A percentile compares a stretch with the other conserved stretches of the same genome.
Evolutionary conservation across 2,329 filamentous ascomycete genomes (phyloP).

Genomic region (Aureobasidium sp.): DNA sequence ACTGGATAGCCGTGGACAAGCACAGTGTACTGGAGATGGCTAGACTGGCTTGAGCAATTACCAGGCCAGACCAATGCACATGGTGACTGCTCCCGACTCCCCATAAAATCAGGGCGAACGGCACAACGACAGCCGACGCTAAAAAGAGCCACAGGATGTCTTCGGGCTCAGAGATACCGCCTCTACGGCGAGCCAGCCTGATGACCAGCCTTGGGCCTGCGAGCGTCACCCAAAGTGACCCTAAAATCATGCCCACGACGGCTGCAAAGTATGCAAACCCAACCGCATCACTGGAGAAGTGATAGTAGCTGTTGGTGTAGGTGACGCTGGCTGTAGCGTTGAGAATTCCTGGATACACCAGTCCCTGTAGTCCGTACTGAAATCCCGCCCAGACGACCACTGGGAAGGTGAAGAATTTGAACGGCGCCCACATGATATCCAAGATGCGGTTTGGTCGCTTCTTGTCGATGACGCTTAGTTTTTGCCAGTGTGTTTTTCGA

Average conservation of each 20-base stretch:
- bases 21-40: slow-evolving; percentile 18
- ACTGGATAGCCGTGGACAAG: slow-evolving; percentile 11
- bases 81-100: neutral
- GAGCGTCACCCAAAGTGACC: slow-evolving; percentile 29
- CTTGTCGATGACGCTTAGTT: slow-evolving; percentile 34
- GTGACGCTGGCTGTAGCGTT: slow-evolving; percentile 15
- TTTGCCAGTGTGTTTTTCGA: slow-evolving; percentile 36
- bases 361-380: slow-evolving; percentile 14
- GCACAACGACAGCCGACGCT: slow-evolving; percentile 6
- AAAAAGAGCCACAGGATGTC: slow-evolving; percentile 34
- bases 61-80: slow-evolving; percentile 17
- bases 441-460: slow-evolving; percentile 36
- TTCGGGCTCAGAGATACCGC: slow-evolving; percentile 35
- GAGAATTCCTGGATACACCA: slow-evolving; percentile 16
- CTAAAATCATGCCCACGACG: slow-evolving; percentile 23
- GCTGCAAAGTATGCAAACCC: slow-evolving; percentile 28
- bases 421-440: slow-evolving; percentile 26
- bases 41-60: slow-evolving; percentile 26
- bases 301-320: slow-evolving; percentile 27
- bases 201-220: slow-evolving; percentile 25
- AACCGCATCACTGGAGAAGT: slow-evolving; percentile 27
- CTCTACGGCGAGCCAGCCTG: slow-evolving; percentile 34
- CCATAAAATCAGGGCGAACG: slow-evolving; percentile 9
- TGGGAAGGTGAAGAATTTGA: slow-evolving; percentile 15
- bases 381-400: slow-evolving; percentile 14